Evolutionary conservation across 2,329 filamentous ascomycete genomes (phyloP).

Genomic region (Penicillium sp.): DNA sequence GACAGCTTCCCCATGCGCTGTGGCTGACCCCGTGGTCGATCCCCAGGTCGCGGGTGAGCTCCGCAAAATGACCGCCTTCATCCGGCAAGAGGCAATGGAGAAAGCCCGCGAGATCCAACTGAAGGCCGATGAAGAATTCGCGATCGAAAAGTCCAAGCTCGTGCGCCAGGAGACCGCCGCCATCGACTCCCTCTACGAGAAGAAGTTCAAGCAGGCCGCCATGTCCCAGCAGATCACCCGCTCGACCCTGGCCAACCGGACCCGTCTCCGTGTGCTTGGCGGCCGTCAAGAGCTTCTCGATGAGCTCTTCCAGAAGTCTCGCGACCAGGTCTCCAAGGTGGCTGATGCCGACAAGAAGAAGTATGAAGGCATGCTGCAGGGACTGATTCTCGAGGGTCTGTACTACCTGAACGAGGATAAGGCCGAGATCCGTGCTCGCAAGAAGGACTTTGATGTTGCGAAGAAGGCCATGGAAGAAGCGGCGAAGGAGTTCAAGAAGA

Average conservation of each 20-base stretch:
- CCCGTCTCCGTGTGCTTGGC: constrained; percentile 82
- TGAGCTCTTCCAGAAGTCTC: constrained; percentile 80
- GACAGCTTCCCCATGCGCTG: not conserved
- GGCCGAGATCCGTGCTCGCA: constrained; percentile 73
- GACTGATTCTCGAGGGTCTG: constrained; percentile 83
- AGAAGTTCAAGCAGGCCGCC: constrained; percentile 98
- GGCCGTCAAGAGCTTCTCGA: constrained; percentile 91
- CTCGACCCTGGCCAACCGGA: constrained; percentile 96
- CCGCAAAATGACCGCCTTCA: constrained; percentile 99
- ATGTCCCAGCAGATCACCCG: constrained; percentile 99
- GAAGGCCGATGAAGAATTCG: constrained; percentile 98
- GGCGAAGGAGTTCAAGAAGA: constrained; percentile 80
- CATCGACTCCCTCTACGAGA: constrained; percentile 93
- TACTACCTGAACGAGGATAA: constrained; percentile 85
- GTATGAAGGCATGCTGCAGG: constrained; percentile 77
- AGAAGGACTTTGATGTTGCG: constrained; percentile 75
- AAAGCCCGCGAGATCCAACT: constrained; percentile 97
- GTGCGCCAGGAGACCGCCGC: constrained; percentile 91
- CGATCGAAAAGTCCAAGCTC: constrained; percentile 98
- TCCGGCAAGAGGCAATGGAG: constrained; percentile 96
- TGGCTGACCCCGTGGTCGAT: constrained; percentile 17
- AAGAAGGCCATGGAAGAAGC: constrained; percentile 80
- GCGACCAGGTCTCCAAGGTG: constrained; percentile 70
- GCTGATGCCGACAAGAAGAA: constrained; percentile 59
- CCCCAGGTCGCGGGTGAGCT: constrained; percentile 91